phyloP scores from a whole-genome alignment of 768 basidiomycete species.

The Agaricus sinodeliciosus region DNA sequence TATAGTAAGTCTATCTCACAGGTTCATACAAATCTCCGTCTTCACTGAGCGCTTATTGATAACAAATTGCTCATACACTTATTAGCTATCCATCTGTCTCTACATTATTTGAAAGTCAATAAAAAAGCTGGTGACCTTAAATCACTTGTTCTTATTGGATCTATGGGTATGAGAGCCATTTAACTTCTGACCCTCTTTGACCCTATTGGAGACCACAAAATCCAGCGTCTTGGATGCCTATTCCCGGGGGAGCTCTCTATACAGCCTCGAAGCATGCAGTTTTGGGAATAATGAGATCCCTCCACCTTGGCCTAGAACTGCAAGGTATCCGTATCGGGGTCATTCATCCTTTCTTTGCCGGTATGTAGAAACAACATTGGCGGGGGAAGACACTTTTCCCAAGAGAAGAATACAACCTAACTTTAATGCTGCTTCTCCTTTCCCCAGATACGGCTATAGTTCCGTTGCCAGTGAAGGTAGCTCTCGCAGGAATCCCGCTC shows the following conservation, averaged over 20 bases:
- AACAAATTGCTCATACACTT: not conserved
- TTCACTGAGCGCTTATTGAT: not conserved
- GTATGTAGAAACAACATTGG: constrained; percentile 19
- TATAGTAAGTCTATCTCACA: constrained; percentile 33
- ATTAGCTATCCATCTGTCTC: constrained; percentile 41
- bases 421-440: not conserved
- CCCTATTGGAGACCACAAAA: not conserved
- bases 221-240: constrained; percentile 42
- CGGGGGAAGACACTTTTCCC: not conserved
- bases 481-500: constrained; percentile 43
- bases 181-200: not conserved
- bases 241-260: constrained; percentile 40
- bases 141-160: constrained; percentile 45
- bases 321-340: constrained; percentile 37
- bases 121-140: constrained; percentile 36
- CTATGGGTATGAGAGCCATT: constrained; percentile 33
- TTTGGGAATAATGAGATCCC: constrained; percentile 44
- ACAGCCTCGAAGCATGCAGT: constrained; percentile 48
- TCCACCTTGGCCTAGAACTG: constrained; percentile 27
- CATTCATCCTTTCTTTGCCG: constrained; percentile 50
- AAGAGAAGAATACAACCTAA: not conserved
- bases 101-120: constrained; percentile 40
- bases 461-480: constrained; percentile 27
- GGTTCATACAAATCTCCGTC: not conserved
- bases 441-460: constrained; percentile 43